phyloP scores from a whole-genome alignment of 169 alveolate genomes.

The Plasmodium gaboni region DNA sequence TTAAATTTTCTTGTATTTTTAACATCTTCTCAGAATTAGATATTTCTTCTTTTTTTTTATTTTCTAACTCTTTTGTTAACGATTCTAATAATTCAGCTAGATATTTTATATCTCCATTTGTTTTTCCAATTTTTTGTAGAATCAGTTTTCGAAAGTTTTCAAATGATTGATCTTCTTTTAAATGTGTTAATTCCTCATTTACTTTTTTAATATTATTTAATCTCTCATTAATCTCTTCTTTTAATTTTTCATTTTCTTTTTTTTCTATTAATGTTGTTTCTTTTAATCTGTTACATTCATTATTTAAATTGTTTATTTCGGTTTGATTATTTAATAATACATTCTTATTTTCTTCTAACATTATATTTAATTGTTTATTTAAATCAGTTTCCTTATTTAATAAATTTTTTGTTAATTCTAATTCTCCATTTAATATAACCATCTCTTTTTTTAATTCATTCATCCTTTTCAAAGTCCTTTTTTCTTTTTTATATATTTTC shows the following conservation, averaged over 20 bases:
- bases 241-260: slow-evolving; percentile 28
- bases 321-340: slow-evolving; percentile 22
- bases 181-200: slow-evolving; percentile 19
- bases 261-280: slow-evolving; percentile 1
- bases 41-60: slow-evolving; percentile 21
- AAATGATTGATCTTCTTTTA: slow-evolving; percentile 34
- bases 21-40: background rate
- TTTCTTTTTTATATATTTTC: slow-evolving; percentile 46
- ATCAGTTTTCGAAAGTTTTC: slow-evolving; percentile 43
- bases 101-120: slow-evolving; percentile 48
- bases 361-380: slow-evolving; percentile 12
- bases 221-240: slow-evolving; percentile 22
- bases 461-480: slow-evolving; percentile 19
- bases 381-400: slow-evolving; percentile 22
- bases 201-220: slow-evolving; percentile 16
- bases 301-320: slow-evolving; percentile 15
- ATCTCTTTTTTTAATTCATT: slow-evolving; percentile 34
- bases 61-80: slow-evolving; percentile 57
- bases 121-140: slow-evolving; percentile 26
- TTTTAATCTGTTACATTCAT: slow-evolving; percentile 12
- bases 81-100: slow-evolving; percentile 44
- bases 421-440: slow-evolving; percentile 6
- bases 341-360: slow-evolving; percentile 8
- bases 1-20: slow-evolving; percentile 21
- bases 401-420: slow-evolving; percentile 25